These are phyloP conservation scores for Malus hybrid DNA, from an alignment of 331 rosid genomes.

Conservation along the genomic window DNA sequence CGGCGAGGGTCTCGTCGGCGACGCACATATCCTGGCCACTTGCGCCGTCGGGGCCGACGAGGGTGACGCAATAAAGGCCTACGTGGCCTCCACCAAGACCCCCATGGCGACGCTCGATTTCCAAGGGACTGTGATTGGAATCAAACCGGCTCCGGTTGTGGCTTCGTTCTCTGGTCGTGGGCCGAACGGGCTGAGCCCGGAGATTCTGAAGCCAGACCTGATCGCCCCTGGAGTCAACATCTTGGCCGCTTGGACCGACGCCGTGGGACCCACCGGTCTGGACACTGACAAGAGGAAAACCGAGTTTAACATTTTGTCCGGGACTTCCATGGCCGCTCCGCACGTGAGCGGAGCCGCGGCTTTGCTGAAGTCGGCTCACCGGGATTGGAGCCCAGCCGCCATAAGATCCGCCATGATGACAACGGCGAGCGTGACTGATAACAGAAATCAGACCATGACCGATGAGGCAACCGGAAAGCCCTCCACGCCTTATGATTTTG, in stretches of 20 bases:
- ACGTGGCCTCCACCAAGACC: constrained; percentile 35
- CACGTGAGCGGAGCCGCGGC: constrained; percentile 95
- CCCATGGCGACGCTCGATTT: constrained; percentile 72
- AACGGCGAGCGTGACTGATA: constrained; percentile 43
- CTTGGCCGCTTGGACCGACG: constrained; percentile 79
- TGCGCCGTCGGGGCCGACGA: constrained; percentile 72
- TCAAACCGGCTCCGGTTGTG: constrained; percentile 88
- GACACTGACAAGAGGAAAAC: constrained; percentile 52
- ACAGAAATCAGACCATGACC: constrained; percentile 40
- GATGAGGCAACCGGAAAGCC: constrained; percentile 70
- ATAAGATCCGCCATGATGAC: constrained; percentile 92
- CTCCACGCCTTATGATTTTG: constrained; percentile 68
- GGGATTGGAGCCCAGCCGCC: constrained; percentile 88
- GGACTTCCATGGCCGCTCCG: constrained; percentile 92
- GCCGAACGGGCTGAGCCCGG: constrained; percentile 62
- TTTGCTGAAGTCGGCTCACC: constrained; percentile 78
- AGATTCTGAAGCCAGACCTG: constrained; percentile 84
- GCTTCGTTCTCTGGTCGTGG: constrained; percentile 87
- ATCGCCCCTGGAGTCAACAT: constrained; percentile 91
- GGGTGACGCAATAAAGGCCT: constrained; percentile 58
- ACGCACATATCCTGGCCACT: constrained; percentile 78
- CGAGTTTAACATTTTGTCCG: constrained; percentile 82
- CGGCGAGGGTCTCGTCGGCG: constrained; percentile 88
- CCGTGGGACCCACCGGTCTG: constrained; percentile 77
- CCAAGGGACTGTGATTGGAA: constrained; percentile 70